Percentiles rank a stretch among this genome's conserved stretches.
Evolutionary conservation across 768 basidiomycete genomes (phyloP).

Genomic region (Kwoniella newhampshirensis): DNA sequence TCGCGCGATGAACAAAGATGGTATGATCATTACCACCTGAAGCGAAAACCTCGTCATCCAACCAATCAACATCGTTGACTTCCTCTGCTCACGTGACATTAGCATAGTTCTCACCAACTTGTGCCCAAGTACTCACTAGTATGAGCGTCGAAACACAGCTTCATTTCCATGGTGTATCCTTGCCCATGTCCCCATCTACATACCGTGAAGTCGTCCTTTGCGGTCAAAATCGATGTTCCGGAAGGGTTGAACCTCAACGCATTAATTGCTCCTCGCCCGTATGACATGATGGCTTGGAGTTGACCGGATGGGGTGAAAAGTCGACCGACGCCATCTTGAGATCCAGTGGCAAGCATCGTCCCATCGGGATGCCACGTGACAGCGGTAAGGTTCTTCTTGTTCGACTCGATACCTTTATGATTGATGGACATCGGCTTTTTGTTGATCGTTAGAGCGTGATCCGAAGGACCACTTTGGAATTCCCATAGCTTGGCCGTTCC

Average conservation of each 20-base stretch:
- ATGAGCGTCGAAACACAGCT: constrained; percentile 32
- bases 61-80: constrained; percentile 52
- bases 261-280: constrained; percentile 46
- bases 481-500: constrained; percentile 48
- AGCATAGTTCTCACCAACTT: background rate
- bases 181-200: constrained; percentile 20
- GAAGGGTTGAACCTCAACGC: constrained; percentile 45
- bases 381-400: constrained; percentile 39
- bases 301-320: constrained; percentile 43
- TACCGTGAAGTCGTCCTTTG: constrained; percentile 41
- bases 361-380: constrained; percentile 51
- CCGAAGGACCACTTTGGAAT: constrained; percentile 18
- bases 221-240: constrained; percentile 33
- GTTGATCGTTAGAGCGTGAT: background rate
- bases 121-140: constrained; percentile 35
- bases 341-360: constrained; percentile 45
- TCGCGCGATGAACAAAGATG: constrained; percentile 39
- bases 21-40: constrained; percentile 49
- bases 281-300: constrained; percentile 40
- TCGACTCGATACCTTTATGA: constrained; percentile 42
- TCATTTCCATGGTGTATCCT: constrained; percentile 20
- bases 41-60: constrained; percentile 50
- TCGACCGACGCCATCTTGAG: constrained; percentile 44
- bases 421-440: constrained; percentile 28
- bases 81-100: constrained; percentile 24